Evolutionary conservation across 306 rosid species (phyloP).

Genomic region (Benincasa hispida): DNA sequence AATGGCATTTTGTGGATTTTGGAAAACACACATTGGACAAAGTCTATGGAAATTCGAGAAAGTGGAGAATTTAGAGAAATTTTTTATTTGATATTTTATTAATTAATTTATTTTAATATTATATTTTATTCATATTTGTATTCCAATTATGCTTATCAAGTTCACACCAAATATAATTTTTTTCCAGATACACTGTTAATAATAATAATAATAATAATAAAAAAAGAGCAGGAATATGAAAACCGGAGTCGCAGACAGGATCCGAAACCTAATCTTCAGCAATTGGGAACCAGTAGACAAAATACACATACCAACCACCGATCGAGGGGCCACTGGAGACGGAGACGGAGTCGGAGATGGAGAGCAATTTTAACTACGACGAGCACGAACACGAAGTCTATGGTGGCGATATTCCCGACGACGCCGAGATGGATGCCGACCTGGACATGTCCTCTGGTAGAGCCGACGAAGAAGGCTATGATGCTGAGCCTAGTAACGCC

Average conservation of each 20-base stretch:
- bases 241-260: background rate
- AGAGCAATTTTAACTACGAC: constrained; percentile 9
- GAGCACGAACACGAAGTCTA: constrained; percentile 61
- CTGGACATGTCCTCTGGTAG: constrained; percentile 28
- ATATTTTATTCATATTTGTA: too few species aligned
- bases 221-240: background rate
- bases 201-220: background rate
- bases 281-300: constrained; percentile 2
- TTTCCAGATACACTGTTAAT: too few species aligned
- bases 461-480: constrained; percentile 29
- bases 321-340: background rate
- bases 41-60: too few species aligned
- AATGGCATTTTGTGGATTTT: too few species aligned
- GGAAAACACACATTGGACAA: too few species aligned
- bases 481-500: constrained; percentile 23
- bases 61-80: too few species aligned
- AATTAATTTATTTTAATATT: too few species aligned
- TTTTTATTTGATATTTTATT: too few species aligned
- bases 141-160: too few species aligned
- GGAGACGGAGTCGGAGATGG: constrained; percentile 21
- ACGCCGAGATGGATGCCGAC: constrained; percentile 48
- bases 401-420: constrained; percentile 64
- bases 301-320: background rate
- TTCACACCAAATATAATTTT: too few species aligned
- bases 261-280: constrained; percentile 8